These are phyloP conservation scores for Euphrasia confusa DNA, from an alignment of 257 asterid genomes.

Conservation along the genomic window DNA sequence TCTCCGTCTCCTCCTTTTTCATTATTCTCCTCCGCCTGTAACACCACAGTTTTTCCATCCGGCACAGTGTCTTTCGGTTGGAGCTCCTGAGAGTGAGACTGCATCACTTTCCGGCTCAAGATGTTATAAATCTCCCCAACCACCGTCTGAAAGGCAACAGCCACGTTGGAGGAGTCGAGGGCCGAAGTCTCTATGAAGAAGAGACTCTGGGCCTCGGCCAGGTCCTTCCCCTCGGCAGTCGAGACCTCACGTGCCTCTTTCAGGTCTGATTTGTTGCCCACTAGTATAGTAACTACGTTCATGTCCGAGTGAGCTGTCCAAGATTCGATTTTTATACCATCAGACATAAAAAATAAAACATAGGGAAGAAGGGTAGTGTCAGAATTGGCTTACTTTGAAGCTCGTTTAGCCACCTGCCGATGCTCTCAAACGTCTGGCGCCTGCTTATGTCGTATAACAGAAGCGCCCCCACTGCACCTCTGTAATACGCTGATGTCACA, in stretches of 20 bases:
- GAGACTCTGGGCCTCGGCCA: constrained; percentile 72
- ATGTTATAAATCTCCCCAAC: constrained; percentile 70
- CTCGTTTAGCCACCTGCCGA: constrained; percentile 74
- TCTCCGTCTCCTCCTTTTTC: constrained; percentile 22
- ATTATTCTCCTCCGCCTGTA: constrained; percentile 46
- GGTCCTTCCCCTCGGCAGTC: constrained; percentile 69
- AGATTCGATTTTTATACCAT: constrained; percentile 14
- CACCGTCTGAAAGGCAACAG: constrained; percentile 66
- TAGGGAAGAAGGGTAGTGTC: constrained; percentile 1
- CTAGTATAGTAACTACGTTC: constrained; percentile 77
- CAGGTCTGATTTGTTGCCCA: constrained; percentile 82
- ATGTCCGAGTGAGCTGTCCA: constrained; percentile 80
- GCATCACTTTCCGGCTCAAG: constrained; percentile 75
- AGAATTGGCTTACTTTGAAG: constrained; percentile 62
- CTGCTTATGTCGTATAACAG: constrained; percentile 78
- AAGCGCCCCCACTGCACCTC: constrained; percentile 95
- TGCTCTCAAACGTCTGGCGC: constrained; percentile 69
- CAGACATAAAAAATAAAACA: background rate
- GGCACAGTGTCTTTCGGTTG: constrained; percentile 41
- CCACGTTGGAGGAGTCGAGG: constrained; percentile 76
- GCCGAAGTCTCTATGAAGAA: constrained; percentile 88
- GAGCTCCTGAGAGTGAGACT: constrained; percentile 70
- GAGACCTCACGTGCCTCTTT: constrained; percentile 80
- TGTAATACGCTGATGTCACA: constrained; percentile 82
- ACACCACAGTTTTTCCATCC: constrained; percentile 57